phyloP scores from a whole-genome alignment of 768 basidiomycete genomes.

The Amanita rubescens region DNA sequence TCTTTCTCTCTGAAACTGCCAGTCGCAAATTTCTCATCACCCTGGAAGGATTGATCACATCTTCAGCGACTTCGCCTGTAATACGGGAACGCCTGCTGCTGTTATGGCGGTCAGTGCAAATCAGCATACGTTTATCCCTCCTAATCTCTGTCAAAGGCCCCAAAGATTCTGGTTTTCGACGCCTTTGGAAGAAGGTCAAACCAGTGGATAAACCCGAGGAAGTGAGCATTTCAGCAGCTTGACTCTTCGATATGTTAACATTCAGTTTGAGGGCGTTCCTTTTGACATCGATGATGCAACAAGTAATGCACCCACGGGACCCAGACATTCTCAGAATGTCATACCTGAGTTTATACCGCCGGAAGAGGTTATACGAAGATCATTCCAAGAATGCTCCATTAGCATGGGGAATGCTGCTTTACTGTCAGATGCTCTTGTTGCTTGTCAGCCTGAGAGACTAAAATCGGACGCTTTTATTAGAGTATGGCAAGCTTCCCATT shows the following conservation, averaged over 20 bases:
- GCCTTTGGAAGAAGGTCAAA: slow-evolving; percentile 77
- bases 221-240: slow-evolving; percentile 26
- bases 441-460: slow-evolving; percentile 65
- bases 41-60: slow-evolving; percentile 64
- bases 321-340: slow-evolving; percentile 30
- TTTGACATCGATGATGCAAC: slow-evolving; percentile 74
- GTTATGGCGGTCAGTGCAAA: slow-evolving; percentile 52
- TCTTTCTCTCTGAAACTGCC: slow-evolving; percentile 63
- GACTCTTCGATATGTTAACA: neutral
- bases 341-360: slow-evolving; percentile 50
- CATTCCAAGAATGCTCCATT: slow-evolving; percentile 82
- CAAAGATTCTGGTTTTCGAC: slow-evolving; percentile 49
- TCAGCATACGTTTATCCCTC: slow-evolving; percentile 11
- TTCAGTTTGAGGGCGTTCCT: slow-evolving; percentile 50
- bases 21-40: slow-evolving; percentile 75
- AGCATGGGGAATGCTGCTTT: slow-evolving; percentile 76
- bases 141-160: slow-evolving; percentile 7
- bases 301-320: slow-evolving; percentile 57
- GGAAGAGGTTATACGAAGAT: slow-evolving; percentile 80
- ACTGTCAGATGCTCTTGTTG: slow-evolving; percentile 62
- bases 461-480: slow-evolving; percentile 57
- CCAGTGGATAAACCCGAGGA: slow-evolving; percentile 75
- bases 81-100: slow-evolving; percentile 78
- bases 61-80: slow-evolving; percentile 63
- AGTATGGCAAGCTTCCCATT: slow-evolving; percentile 32